A percentile compares a stretch with the other conserved stretches of the same genome.
These are phyloP conservation scores for Biscogniauxia marginata DNA, from an alignment of 2,329 filamentous ascomycete genomes.

Conservation along the genomic window DNA sequence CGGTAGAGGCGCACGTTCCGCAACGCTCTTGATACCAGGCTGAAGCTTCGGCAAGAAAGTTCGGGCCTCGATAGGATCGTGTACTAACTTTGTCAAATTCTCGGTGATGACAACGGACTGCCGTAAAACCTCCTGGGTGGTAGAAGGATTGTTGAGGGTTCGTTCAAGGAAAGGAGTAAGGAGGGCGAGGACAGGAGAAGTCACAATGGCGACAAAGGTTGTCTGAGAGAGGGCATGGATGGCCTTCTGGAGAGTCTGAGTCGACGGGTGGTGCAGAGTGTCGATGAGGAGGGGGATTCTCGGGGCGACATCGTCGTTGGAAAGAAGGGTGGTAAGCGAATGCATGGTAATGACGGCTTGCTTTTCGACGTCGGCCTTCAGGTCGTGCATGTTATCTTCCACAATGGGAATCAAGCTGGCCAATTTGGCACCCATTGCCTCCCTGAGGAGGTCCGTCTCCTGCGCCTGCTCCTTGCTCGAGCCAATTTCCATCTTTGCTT, in stretches of 20 bases:
- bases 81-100: slow-evolving; percentile 96
- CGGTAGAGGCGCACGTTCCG: slow-evolving; percentile 84
- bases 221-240: slow-evolving; percentile 96
- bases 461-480: slow-evolving; percentile 76
- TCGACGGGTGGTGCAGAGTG: slow-evolving; percentile 90
- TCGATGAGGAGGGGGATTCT: slow-evolving; percentile 90
- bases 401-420: slow-evolving; percentile 87
- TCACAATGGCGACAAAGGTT: slow-evolving; percentile 96
- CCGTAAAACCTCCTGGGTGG: slow-evolving; percentile 88
- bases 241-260: slow-evolving; percentile 86
- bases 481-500: slow-evolving; percentile 82
- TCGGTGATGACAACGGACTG: slow-evolving; percentile 96
- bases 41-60: slow-evolving; percentile 93
- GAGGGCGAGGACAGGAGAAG: slow-evolving; percentile 89
- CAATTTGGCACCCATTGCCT: slow-evolving; percentile 85
- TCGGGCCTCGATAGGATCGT: slow-evolving; percentile 89
- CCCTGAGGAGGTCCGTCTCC: slow-evolving; percentile 85
- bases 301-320: slow-evolving; percentile 94
- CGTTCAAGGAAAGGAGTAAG: slow-evolving; percentile 93
- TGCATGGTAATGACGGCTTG: slow-evolving; percentile 92
- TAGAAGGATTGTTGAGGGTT: slow-evolving; percentile 86
- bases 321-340: slow-evolving; percentile 81
- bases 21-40: slow-evolving; percentile 88
- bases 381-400: slow-evolving; percentile 91
- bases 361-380: slow-evolving; percentile 86